phyloP scores from a whole-genome alignment of 2,329 filamentous ascomycete genomes.

The Paracorniculantispora psalliotae region DNA sequence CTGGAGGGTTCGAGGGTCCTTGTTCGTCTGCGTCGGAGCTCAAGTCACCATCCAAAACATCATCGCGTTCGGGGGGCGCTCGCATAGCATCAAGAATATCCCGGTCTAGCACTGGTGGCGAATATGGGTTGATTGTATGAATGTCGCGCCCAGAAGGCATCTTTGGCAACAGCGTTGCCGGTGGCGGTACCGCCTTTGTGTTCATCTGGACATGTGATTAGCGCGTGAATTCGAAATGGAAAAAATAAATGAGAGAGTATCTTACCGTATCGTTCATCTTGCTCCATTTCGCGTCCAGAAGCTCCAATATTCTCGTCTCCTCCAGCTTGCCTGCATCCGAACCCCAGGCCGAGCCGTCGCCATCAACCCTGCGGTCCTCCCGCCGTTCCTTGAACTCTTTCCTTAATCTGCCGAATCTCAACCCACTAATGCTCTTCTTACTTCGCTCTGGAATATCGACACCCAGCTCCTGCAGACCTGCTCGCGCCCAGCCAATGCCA shows the following conservation, averaged over 20 bases:
- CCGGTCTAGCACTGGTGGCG: constrained; percentile 59
- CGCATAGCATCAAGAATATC: constrained; percentile 60
- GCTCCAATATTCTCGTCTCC: constrained; percentile 78
- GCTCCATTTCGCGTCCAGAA: constrained; percentile 83
- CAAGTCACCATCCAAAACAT: constrained; percentile 28
- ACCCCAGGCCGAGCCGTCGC: constrained; percentile 63
- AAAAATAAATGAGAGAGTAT: rapidly evolving
- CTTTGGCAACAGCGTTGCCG: constrained; percentile 64
- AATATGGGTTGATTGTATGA: constrained; percentile 64
- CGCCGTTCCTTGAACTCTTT: constrained; percentile 71
- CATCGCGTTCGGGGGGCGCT: constrained; percentile 29
- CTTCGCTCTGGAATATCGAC: constrained; percentile 44
- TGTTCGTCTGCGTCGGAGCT: constrained; percentile 36
- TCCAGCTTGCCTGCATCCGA: constrained; percentile 79
- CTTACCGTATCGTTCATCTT: constrained; percentile 88
- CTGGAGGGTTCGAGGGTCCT: constrained; percentile 32
- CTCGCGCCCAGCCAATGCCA: constrained; percentile 80
- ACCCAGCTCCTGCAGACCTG: constrained; percentile 70
- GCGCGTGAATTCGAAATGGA: constrained; percentile 16
- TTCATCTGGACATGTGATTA: constrained; percentile 55
- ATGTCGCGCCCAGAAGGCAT: constrained; percentile 90
- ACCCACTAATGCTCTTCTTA: constrained; percentile 43
- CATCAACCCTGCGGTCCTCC: constrained; percentile 76
- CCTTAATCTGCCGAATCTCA: constrained; percentile 59
- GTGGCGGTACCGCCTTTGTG: constrained; percentile 69